These are phyloP conservation scores for Glebionis coronaria DNA, from an alignment of 129 eudicot genomes.

Conservation along the genomic window DNA sequence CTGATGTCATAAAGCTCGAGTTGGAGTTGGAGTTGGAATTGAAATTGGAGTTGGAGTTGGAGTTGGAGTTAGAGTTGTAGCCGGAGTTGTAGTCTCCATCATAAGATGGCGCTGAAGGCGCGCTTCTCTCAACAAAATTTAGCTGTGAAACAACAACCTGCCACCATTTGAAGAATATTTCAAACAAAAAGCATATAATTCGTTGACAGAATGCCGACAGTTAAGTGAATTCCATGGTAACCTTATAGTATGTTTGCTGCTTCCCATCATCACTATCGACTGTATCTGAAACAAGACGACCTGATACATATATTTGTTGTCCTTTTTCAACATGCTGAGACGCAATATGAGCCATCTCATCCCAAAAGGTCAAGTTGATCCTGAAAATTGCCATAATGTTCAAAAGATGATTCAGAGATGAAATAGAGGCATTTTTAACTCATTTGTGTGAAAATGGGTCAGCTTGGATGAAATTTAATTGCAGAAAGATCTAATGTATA, in stretches of 20 bases:
- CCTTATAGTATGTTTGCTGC: constrained; percentile 84
- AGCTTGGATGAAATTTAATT: constrained; percentile 1
- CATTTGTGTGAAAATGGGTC: neutral
- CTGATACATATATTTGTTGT: constrained; percentile 67
- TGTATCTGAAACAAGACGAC: constrained; percentile 81
- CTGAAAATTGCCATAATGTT: constrained; percentile 35
- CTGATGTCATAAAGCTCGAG: constrained; percentile 35
- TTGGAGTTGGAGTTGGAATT: constrained; percentile 24
- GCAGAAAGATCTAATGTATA: neutral
- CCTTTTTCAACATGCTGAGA: constrained; percentile 84
- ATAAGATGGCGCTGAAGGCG: constrained; percentile 37
- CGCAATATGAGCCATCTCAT: constrained; percentile 86
- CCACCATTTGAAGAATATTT: constrained; percentile 17
- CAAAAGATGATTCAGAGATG: neutral
- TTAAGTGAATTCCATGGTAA: constrained; percentile 15
- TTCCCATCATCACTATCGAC: constrained; percentile 73
- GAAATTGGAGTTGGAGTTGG: constrained; percentile 17
- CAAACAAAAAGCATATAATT: neutral
- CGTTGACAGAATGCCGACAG: neutral
- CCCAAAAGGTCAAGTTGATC: constrained; percentile 90
- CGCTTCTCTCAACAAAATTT: constrained; percentile 66
- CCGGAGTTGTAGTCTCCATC: constrained; percentile 37
- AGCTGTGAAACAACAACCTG: constrained; percentile 94
- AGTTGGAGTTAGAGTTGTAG: constrained; percentile 17
- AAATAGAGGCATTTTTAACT: neutral